Evolutionary conservation across 306 rosid species (phyloP).

Genomic region (Gynostemma pentaphyllum): DNA sequence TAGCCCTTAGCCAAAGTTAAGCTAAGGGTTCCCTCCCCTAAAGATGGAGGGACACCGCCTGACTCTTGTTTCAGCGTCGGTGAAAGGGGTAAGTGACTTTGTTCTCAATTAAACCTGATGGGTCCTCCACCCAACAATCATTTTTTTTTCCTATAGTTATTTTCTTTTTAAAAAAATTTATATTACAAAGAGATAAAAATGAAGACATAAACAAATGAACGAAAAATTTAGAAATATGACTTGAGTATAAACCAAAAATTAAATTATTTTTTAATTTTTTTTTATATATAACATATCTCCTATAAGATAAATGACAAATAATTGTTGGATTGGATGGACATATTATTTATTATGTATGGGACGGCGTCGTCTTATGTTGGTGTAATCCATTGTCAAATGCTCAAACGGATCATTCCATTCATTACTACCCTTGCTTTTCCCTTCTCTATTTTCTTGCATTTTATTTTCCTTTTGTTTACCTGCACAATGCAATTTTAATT

Average conservation of each 20-base stretch:
- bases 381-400: slow-evolving; percentile 57
- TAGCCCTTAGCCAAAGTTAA: background rate
- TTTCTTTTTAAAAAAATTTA: too few species aligned
- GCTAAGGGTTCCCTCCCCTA: background rate
- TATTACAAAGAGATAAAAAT: too few species aligned
- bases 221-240: too few species aligned
- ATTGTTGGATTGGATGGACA: slow-evolving; percentile 15
- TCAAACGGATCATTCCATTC: slow-evolving; percentile 21
- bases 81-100: slow-evolving; percentile 12
- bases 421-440: too few species aligned
- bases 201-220: too few species aligned
- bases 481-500: background rate
- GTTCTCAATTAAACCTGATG: background rate
- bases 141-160: background rate
- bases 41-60: slow-evolving; percentile 11
- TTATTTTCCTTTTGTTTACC: background rate
- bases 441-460: background rate
- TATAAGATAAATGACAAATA: too few species aligned
- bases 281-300: too few species aligned
- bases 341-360: slow-evolving; percentile 80
- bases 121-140: background rate
- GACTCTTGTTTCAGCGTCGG: slow-evolving; percentile 23
- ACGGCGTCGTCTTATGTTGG: slow-evolving; percentile 38
- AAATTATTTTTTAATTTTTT: too few species aligned
- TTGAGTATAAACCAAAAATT: too few species aligned